These are phyloP conservation scores for Coemansia sp. DNA, from an alignment of 192 early-diverging fungal species.

Conservation along the genomic window DNA sequence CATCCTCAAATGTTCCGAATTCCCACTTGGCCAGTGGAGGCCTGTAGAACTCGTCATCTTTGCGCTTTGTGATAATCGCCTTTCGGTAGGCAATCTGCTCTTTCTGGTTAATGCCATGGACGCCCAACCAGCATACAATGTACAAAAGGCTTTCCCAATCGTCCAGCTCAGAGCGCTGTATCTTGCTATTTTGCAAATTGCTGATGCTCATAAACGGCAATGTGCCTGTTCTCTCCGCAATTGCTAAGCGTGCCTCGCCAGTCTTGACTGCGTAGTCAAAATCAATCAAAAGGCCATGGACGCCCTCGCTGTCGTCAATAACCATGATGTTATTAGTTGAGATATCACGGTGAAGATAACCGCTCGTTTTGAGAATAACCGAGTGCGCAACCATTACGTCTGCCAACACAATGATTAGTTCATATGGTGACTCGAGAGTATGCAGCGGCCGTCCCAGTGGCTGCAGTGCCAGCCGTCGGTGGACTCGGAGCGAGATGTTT, in stretches of 20 bases:
- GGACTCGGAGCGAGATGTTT: background rate
- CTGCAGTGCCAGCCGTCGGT: background rate
- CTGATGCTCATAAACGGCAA: slow-evolving; percentile 19
- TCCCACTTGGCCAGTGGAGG: background rate
- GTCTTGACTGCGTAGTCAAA: slow-evolving; percentile 37
- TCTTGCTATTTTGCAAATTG: background rate
- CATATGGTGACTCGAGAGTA: slow-evolving; percentile 4
- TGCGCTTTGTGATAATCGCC: background rate
- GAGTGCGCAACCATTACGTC: slow-evolving; percentile 25
- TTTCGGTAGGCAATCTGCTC: background rate
- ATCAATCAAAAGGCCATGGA: slow-evolving; percentile 17
- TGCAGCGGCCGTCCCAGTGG: background rate
- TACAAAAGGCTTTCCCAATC: slow-evolving; percentile 25
- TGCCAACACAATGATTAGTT: slow-evolving; percentile 21
- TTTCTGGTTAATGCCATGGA: background rate
- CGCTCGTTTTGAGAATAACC: background rate
- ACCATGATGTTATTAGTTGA: slow-evolving; percentile 20
- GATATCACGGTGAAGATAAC: slow-evolving; percentile 24
- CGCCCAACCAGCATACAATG: slow-evolving; percentile 13
- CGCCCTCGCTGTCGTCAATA: background rate
- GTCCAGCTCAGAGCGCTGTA: slow-evolving; percentile 14
- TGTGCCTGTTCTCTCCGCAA: slow-evolving; percentile 3
- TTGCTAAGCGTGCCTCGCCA: too few relatives aligned
- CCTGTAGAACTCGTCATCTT: background rate
- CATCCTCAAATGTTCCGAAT: background rate